phyloP scores from a whole-genome alignment of 805 yeast species.

The Jamesozyma jinghongensis region DNA sequence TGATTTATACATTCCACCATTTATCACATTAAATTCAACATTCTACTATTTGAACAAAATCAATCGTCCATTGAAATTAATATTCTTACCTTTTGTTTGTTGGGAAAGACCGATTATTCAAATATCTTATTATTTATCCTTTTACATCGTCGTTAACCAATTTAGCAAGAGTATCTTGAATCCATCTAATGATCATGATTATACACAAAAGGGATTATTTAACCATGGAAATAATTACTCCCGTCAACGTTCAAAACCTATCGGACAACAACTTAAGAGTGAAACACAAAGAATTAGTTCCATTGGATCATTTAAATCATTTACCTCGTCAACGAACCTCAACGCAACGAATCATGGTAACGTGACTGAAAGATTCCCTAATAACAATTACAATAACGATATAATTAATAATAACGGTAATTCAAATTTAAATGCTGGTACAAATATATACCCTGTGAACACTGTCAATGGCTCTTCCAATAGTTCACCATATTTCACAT shows the following conservation, averaged over 20 bases:
- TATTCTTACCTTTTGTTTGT: too few species aligned
- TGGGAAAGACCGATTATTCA: too few species aligned
- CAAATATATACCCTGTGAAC: too few species aligned
- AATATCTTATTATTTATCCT: constrained; percentile 16
- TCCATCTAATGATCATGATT: constrained; percentile 3
- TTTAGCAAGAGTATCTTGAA: constrained; percentile 6
- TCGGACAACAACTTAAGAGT: background rate
- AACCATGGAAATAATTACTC: background rate
- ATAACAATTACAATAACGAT: background rate
- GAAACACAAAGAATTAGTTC: constrained; percentile 1
- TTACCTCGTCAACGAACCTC: background rate
- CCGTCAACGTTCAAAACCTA: background rate
- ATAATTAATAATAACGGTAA: background rate
- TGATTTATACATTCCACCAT: too few species aligned
- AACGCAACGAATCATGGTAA: background rate
- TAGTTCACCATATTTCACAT: constrained; percentile 14
- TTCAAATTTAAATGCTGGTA: too few species aligned
- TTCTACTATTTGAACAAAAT: too few species aligned
- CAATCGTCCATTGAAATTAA: too few species aligned
- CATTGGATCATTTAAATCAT: constrained; percentile 4
- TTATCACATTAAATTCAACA: too few species aligned
- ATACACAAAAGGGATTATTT: background rate
- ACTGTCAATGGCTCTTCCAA: background rate
- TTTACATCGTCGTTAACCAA: constrained; percentile 24
- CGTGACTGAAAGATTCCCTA: background rate